Evolutionary conservation across 2,329 filamentous ascomycete species (phyloP), one percentile per base, ranked within the genome.

Genomic region (Calonectria ilicicola): DNA sequence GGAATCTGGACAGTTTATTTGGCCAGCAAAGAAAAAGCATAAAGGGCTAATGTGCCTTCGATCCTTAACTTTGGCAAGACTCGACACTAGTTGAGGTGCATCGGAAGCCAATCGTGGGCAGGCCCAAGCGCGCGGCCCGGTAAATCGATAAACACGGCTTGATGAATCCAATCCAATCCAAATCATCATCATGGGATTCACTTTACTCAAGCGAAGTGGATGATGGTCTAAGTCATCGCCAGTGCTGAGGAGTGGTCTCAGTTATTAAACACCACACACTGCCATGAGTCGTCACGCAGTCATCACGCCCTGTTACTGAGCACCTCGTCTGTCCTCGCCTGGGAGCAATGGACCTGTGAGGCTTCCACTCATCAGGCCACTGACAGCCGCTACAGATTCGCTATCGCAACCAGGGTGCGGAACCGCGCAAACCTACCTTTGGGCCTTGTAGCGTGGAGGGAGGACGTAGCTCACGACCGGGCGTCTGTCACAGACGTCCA

Each of bases 61-160:
- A 40, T 60, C 53, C 53, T 40, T 60, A 40, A 60, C 53, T 60
- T 60, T 42, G 29, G 29, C 53, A 40, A 35, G 5, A 60, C 35
- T 38, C 4, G 21, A 60, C 32, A 60, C 53, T 60, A 60, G 21
- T 26, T 15, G 32, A 60, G 53, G 32, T 35, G 53, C 53, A 60
- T 60, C 53, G 53, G 53, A 60, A 60, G 53, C 53, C 53, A 60
- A 60, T 60, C 53, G 53, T 60, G 53, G 21, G 21, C 21, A 60
- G 32, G 53, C 53, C 53, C 53, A 35, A 60, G 53, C 53, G 53
- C 32, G 21, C 53, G n/a, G 51, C 29, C 32, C 53, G 53, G 53
- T 35, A 60, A 40, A 38, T 60, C 32, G 53, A 60, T 60, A 40
- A 32, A 26, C 35, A 56, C 32, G 32, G 32, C 32, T 9, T 35